Evolutionary conservation across 106 monocot species (phyloP).

Genomic region (Vanilla planifolia): DNA sequence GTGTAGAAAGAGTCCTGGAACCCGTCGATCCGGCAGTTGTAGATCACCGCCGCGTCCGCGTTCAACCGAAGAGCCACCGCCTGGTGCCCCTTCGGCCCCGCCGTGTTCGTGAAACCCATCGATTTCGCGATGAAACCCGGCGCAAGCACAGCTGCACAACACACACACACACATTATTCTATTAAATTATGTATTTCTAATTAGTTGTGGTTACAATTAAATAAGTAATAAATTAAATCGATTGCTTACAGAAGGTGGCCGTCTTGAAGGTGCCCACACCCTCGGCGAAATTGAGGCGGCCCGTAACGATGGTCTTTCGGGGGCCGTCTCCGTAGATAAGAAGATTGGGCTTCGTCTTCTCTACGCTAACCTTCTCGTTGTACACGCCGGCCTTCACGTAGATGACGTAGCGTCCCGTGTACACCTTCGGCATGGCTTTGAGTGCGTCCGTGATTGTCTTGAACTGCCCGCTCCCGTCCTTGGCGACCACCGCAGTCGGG

Average conservation of each 20-base stretch:
- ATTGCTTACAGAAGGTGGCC: conserved; percentile 43
- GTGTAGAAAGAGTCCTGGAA: conserved; percentile 46
- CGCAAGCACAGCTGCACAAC: background rate
- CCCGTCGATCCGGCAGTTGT: conserved; percentile 41
- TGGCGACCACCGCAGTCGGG: conserved; percentile 44
- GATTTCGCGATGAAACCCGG: conserved; percentile 25
- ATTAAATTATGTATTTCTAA: background rate
- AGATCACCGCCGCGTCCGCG: conserved; percentile 31
- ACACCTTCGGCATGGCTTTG: conserved; percentile 17
- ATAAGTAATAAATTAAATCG: background rate
- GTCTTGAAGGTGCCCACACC: conserved; percentile 33
- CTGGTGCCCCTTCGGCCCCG: conserved; percentile 41
- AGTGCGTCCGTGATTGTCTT: conserved; percentile 38
- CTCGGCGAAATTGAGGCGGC: conserved; percentile 9
- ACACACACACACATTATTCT: background rate
- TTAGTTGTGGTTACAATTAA: background rate
- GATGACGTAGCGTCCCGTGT: conserved; percentile 29
- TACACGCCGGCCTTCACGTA: conserved; percentile 61
- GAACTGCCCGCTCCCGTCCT: conserved; percentile 53
- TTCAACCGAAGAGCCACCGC: conserved; percentile 32
- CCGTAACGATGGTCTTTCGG: conserved; percentile 27
- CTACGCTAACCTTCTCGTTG: conserved; percentile 25
- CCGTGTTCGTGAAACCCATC: conserved; percentile 47
- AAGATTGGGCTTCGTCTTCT: conserved; percentile 28
- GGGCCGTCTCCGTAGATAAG: conserved; percentile 69